Conservation (phyloP, 768 basidiomycete genomes). For the Agaricus blazei region DNA sequence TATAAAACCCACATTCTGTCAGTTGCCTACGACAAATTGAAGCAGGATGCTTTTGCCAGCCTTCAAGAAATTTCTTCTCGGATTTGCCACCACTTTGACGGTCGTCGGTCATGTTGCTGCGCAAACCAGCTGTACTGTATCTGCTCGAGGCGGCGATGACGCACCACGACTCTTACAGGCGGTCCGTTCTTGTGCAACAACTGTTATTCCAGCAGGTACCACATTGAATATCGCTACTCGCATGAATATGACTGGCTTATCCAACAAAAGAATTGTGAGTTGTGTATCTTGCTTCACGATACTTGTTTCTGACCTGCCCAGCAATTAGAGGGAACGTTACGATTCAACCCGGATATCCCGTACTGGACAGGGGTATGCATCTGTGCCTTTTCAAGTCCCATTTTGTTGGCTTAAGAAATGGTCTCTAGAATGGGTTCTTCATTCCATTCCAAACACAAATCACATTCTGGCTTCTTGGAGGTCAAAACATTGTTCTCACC, state of each 20-base stretch:
- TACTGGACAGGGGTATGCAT: slow-evolving; percentile 46
- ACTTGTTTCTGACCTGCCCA: slow-evolving; percentile 15
- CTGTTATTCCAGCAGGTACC: slow-evolving; percentile 37
- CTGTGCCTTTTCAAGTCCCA: background rate
- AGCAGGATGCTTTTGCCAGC: slow-evolving; percentile 2
- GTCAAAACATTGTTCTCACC: slow-evolving; percentile 39
- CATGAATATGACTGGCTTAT: slow-evolving; percentile 49
- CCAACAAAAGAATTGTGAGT: slow-evolving; percentile 45
- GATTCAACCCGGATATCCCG: slow-evolving; percentile 43
- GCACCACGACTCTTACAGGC: slow-evolving; percentile 42
- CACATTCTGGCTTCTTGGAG: slow-evolving; percentile 53
- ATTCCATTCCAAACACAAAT: slow-evolving; percentile 50
- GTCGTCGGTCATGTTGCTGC: background rate
- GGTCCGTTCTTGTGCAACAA: slow-evolving; percentile 33
- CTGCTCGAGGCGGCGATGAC: slow-evolving; percentile 45
- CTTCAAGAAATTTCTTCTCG: background rate
- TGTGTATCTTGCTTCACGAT: too few species aligned
- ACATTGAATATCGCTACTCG: slow-evolving; percentile 47
- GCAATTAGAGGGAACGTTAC: slow-evolving; percentile 46
- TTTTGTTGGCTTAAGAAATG: background rate
- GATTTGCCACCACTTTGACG: background rate
- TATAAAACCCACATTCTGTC: background rate
- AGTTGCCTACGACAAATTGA: background rate
- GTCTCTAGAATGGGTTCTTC: slow-evolving; percentile 42
- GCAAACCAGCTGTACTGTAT: slow-evolving; percentile 31